Base-by-base conservation (phyloP, 768 basidiomycete species). In the Agaricus blazei region DNA sequence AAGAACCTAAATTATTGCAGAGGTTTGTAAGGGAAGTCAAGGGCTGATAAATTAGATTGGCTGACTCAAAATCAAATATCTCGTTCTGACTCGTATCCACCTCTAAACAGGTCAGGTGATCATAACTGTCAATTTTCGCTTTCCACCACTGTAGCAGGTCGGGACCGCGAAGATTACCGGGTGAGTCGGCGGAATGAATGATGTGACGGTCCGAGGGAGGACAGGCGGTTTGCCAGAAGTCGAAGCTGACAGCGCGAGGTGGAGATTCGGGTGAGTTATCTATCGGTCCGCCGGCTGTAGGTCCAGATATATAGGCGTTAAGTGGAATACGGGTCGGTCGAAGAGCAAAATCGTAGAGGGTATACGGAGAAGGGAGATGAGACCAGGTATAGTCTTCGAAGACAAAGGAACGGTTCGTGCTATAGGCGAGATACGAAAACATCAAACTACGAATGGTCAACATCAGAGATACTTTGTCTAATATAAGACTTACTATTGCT, bases 321-420 rank as follows among this genome's bases (percentile, higher is more conserved):
- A 85, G 62, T 0, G 85, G 85, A 45, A 84, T 72, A 3, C 72
- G 70, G 0, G 76, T 70, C 3, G 80, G 76, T 23, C 82, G 74
- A 51, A 84, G 69, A 0, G 77, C 70, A 52, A 80, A 75, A 58
- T 78, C 80, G 57, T 83, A 81, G 0, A 83, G 50, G 2, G 80
- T 79, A 64, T 80, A 84, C 3, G 77, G 77, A 29, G 81, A 65
- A 2, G 82, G 77, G 0, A 70, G 59, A 47, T 76, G 79, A 0
- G 83, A 83, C 82, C 82, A 85, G 36, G 72, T 73, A 55, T 83
- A 84, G 61, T 84, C 82, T 56, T 83, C 80, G 54, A 85, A 87
- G 1, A 85, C 83, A 54, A 76, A 85, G 1, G 80, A 77, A 12
- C 82, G 68, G 57, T 80, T 75, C 9, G 79, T 63, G 37, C 65